Conservation (phyloP, 768 basidiomycete genomes). For the Podaxis carcinomalis region DNA sequence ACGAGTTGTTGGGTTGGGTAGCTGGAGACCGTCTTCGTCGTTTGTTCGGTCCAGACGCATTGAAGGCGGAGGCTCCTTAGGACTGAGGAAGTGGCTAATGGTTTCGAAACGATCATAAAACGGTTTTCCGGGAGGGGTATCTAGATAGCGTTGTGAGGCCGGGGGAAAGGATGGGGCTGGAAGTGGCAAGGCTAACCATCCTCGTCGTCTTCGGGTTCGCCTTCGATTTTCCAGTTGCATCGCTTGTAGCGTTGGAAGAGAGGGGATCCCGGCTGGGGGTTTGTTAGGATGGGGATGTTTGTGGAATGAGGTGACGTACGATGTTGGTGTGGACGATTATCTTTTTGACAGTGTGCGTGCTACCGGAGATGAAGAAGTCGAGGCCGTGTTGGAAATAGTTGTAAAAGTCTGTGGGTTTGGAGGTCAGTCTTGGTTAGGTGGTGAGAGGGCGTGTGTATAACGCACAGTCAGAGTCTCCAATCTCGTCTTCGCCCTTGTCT, state of each 20-base stretch:
- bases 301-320: slow-evolving; percentile 36
- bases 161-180: not conserved
- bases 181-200: slow-evolving; percentile 45
- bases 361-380: slow-evolving; percentile 77
- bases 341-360: slow-evolving; percentile 73
- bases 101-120: slow-evolving; percentile 79
- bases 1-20: slow-evolving; percentile 61
- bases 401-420: slow-evolving; percentile 62
- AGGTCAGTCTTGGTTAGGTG: not conserved
- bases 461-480: slow-evolving; percentile 52
- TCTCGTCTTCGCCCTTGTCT: slow-evolving; percentile 26
- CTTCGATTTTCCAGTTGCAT: slow-evolving; percentile 87
- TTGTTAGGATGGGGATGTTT: not conserved
- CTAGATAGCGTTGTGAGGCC: slow-evolving; percentile 29
- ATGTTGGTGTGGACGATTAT: slow-evolving; percentile 86
- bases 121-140: slow-evolving; percentile 69
- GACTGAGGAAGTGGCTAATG: slow-evolving; percentile 73
- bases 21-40: slow-evolving; percentile 65
- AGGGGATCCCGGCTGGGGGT: slow-evolving; percentile 73
- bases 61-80: slow-evolving; percentile 69
- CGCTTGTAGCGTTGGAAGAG: slow-evolving; percentile 89
- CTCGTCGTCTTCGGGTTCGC: slow-evolving; percentile 76
- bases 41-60: slow-evolving; percentile 80
- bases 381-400: slow-evolving; percentile 92
- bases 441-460: slow-evolving; percentile 12